phyloP scores from a whole-genome alignment of 768 basidiomycete genomes.

The Tulasnella sp. region DNA sequence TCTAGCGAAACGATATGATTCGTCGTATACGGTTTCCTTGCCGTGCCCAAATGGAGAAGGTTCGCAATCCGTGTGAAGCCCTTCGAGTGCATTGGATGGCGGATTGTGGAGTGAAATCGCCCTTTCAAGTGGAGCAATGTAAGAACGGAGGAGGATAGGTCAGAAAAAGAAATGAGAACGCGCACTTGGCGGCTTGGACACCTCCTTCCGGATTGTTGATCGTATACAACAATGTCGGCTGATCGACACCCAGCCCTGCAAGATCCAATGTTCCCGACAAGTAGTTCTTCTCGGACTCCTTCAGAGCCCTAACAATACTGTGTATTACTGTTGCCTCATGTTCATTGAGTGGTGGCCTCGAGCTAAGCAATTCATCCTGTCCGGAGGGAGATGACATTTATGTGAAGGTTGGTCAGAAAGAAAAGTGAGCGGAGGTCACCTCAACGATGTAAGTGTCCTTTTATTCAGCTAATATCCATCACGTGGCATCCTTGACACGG shows the following conservation, averaged over 20 bases:
- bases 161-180: background rate
- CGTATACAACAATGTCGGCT: background rate
- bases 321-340: background rate
- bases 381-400: background rate
- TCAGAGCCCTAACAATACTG: background rate
- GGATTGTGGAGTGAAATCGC: background rate
- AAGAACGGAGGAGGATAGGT: background rate
- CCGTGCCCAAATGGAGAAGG: constrained; percentile 20
- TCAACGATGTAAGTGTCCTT: no score
- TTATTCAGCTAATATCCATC: no score
- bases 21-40: constrained; percentile 19
- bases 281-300: background rate
- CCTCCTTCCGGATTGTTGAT: background rate
- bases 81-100: background rate
- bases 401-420: no score
- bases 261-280: background rate
- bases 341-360: background rate
- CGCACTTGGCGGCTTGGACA: background rate
- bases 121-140: background rate
- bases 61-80: background rate
- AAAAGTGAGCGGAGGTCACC: no score
- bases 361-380: background rate
- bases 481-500: no score
- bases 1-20: constrained; percentile 17
- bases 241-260: background rate